Conservation (phyloP, 805 yeast genomes). For the Ogataea chonburiensis region DNA sequence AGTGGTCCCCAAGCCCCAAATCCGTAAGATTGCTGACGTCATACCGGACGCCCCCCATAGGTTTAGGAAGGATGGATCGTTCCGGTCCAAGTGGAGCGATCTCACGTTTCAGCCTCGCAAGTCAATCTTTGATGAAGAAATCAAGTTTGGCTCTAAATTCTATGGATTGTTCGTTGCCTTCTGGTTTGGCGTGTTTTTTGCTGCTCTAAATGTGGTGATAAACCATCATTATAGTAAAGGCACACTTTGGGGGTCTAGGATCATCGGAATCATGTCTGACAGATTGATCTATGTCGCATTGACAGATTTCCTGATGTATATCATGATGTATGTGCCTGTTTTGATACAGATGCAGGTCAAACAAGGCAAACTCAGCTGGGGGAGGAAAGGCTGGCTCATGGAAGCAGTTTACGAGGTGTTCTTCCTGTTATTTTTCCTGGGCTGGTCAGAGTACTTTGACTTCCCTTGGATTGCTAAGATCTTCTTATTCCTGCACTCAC, state of each 20-base stretch:
- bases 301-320: conserved; percentile 74
- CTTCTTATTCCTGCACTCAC: conserved; percentile 76
- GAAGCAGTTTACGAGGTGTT: conserved; percentile 55
- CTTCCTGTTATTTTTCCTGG: conserved; percentile 52
- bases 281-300: conserved; percentile 68
- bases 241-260: conserved; percentile 46
- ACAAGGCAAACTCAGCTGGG: conserved; percentile 55
- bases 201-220: conserved; percentile 51
- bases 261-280: conserved; percentile 54
- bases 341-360: conserved; percentile 56
- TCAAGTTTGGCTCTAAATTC: conserved; percentile 48
- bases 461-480: conserved; percentile 92
- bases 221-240: conserved; percentile 51
- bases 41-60: conserved; percentile 10
- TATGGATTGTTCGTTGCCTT: conserved; percentile 79
- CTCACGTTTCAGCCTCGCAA: conserved; percentile 44
- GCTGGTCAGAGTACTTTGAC: conserved; percentile 51
- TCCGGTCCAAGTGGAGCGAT: conserved; percentile 55
- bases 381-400: conserved; percentile 57
- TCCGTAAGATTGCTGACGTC: conserved; percentile 3
- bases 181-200: conserved; percentile 66
- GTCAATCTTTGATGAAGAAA: conserved; percentile 53
- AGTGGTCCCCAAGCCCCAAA: too few relatives aligned
- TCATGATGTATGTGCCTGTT: conserved; percentile 59
- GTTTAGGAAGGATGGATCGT: conserved; percentile 34